Conservation (phyloP, 1,284 basidiomycete species). For the Ceratobasidium papillatum region DNA sequence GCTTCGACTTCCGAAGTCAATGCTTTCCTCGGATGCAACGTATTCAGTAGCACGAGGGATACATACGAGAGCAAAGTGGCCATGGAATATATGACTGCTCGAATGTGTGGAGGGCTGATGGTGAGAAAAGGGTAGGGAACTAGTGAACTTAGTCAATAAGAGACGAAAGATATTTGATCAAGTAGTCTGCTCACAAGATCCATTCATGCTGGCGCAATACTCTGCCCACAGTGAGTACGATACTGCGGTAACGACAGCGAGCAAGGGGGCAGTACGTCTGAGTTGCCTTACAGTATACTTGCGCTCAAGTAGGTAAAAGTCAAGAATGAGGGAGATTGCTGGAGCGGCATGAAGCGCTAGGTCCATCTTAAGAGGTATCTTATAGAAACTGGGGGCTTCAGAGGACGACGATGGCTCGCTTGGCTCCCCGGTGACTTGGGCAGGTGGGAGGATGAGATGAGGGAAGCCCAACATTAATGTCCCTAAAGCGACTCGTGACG, state of each 20-base stretch:
- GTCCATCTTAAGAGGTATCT: slow-evolving; percentile 70
- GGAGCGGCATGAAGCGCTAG: slow-evolving; percentile 74
- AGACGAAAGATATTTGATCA: slow-evolving; percentile 1
- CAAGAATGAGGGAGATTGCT: slow-evolving; percentile 65
- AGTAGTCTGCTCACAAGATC: slow-evolving; percentile 62
- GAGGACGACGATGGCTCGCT: slow-evolving; percentile 55
- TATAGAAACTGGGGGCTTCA: slow-evolving; percentile 53
- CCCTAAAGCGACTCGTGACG: slow-evolving; percentile 51
- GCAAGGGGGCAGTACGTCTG: slow-evolving; percentile 57
- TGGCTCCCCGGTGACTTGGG: slow-evolving; percentile 48
- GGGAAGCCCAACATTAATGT: slow-evolving; percentile 64
- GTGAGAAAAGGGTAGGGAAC: slow-evolving; percentile 87
- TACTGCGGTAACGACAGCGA: slow-evolving; percentile 57
- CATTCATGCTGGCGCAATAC: slow-evolving; percentile 68
- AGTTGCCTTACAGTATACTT: slow-evolving; percentile 64
- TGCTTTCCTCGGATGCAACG: slow-evolving; percentile 51
- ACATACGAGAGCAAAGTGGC: slow-evolving; percentile 63
- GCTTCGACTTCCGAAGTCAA: slow-evolving; percentile 9
- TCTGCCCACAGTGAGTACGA: slow-evolving; percentile 76
- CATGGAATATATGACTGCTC: slow-evolving; percentile 69
- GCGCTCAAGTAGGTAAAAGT: slow-evolving; percentile 74
- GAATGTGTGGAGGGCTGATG: slow-evolving; percentile 60
- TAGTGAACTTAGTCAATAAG: slow-evolving; percentile 47
- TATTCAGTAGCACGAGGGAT: slow-evolving; percentile 67
- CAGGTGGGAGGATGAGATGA: slow-evolving; percentile 59